phyloP scores from a whole-genome alignment of 441 rosid genomes.

The Pelargonium cotyledonis region DNA sequence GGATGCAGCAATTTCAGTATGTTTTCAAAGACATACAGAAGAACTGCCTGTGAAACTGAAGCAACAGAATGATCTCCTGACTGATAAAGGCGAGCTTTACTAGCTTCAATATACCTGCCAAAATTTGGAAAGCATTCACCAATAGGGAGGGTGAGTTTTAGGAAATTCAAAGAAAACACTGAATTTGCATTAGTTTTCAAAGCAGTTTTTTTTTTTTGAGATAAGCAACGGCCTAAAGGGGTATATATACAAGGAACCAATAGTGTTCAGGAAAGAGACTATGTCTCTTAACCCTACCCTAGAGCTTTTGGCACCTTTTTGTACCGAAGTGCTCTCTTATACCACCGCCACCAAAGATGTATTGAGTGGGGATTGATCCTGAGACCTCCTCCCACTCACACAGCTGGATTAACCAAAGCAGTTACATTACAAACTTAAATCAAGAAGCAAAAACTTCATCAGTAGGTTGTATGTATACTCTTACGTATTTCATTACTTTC shows the following conservation, averaged over 20 bases:
- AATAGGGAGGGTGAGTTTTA: neutral
- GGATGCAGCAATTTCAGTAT: conserved; percentile 86
- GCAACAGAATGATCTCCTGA: conserved; percentile 46
- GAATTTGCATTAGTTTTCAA: neutral
- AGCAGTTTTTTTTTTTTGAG: too few relatives aligned
- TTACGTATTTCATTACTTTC: neutral
- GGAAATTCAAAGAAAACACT: neutral
- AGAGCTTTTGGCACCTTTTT: too few relatives aligned
- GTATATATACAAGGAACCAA: too few relatives aligned
- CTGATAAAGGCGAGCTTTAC: conserved; percentile 77
- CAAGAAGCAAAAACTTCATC: neutral
- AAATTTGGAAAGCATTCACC: neutral
- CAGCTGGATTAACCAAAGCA: too few relatives aligned
- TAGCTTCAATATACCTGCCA: conserved; percentile 90
- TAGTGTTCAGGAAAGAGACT: too few relatives aligned
- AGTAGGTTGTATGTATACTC: neutral
- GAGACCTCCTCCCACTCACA: too few relatives aligned
- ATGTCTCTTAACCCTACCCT: too few relatives aligned
- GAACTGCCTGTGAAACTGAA: conserved; percentile 68
- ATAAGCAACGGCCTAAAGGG: too few relatives aligned
- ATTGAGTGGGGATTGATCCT: too few relatives aligned
- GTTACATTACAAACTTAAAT: neutral
- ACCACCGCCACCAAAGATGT: too few relatives aligned
- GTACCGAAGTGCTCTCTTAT: too few relatives aligned
- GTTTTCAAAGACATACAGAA: conserved; percentile 75